A percentile compares a stretch with the other conserved stretches of the same genome.
Evolutionary conservation across 169 alveolate species (phyloP).

Genomic region (Amoebophrya sp.): DNA sequence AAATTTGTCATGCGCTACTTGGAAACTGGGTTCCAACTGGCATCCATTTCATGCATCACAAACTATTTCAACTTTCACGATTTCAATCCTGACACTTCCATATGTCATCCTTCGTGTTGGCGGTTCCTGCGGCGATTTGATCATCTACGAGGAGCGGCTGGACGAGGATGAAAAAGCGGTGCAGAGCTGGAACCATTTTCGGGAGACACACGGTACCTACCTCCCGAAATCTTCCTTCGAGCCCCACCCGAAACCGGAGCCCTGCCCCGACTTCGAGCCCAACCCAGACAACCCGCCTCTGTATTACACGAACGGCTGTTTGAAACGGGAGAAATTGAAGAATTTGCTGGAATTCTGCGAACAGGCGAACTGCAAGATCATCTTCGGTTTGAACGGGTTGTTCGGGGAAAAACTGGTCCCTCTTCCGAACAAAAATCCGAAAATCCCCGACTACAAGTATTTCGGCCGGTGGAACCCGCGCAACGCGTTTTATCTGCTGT

Average conservation of each 20-base stretch:
- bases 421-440: background rate
- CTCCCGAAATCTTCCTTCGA: background rate
- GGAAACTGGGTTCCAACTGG: too few species aligned
- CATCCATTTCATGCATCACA: too few species aligned
- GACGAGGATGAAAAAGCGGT: background rate
- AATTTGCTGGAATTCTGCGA: background rate
- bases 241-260: background rate
- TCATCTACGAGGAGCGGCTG: background rate
- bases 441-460: background rate
- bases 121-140: background rate
- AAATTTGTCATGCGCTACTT: too few species aligned
- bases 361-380: background rate
- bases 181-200: background rate
- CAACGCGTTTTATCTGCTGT: background rate
- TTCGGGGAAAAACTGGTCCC: background rate
- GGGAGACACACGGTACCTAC: background rate
- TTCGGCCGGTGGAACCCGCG: conserved; percentile 15
- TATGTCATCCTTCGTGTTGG: background rate
- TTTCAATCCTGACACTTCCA: too few species aligned
- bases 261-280: background rate
- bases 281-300: background rate
- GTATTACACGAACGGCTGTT: background rate
- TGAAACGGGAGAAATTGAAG: background rate
- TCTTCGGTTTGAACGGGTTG: background rate
- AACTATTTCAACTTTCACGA: too few species aligned